phyloP scores from a whole-genome alignment of 2,329 filamentous ascomycete genomes.

The Rhexocercosporidium sp. region DNA sequence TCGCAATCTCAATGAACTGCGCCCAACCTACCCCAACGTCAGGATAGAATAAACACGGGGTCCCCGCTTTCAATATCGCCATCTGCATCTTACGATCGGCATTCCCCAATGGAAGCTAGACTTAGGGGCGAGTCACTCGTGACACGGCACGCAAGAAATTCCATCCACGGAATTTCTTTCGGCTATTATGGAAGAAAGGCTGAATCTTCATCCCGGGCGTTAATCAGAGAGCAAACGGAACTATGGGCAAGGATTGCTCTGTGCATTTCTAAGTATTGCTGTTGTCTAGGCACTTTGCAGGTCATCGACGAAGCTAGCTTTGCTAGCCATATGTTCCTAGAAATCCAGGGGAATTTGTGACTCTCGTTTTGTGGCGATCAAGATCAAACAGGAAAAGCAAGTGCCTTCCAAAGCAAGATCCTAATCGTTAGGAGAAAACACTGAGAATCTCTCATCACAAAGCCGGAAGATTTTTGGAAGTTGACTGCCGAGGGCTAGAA shows the following conservation, averaged over 20 bases:
- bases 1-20: too few species aligned
- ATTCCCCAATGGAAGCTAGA: background rate
- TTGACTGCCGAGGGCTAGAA: background rate
- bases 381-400: background rate
- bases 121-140: background rate
- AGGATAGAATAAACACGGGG: background rate
- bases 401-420: too few species aligned
- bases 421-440: too few species aligned
- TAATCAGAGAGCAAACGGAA: background rate
- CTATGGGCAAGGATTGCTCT: background rate
- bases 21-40: background rate
- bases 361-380: background rate
- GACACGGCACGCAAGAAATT: slow-evolving; percentile 1
- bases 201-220: background rate
- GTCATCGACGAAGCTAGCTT: background rate
- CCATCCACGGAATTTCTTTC: background rate
- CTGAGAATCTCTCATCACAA: too few species aligned
- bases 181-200: slow-evolving; percentile 3
- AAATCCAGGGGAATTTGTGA: background rate
- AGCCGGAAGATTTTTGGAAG: too few species aligned
- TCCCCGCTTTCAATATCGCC: background rate
- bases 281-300: background rate
- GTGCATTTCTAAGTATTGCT: background rate
- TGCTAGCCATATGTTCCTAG: background rate
- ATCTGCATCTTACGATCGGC: background rate